These are phyloP conservation scores for Angomonas deanei DNA, from an alignment of 208 protist genomes.

Conservation along the genomic window DNA sequence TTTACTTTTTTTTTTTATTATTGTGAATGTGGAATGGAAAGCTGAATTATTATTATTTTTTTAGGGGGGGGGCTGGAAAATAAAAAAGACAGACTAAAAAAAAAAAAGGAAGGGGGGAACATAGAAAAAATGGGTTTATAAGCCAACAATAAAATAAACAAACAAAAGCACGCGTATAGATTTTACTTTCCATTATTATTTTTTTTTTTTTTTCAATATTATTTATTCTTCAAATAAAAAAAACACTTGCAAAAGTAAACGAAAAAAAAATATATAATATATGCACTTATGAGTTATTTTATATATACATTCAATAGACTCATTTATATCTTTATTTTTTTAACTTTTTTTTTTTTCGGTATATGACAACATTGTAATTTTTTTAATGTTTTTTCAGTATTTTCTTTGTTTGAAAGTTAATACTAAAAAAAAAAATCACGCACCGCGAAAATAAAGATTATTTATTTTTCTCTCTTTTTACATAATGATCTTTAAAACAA, in stretches of 20 bases:
- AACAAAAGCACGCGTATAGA: not conserved
- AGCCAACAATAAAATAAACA: slow-evolving; percentile 6
- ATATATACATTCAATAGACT: slow-evolving; percentile 1
- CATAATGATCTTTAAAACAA: too few species aligned
- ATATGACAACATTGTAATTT: not conserved
- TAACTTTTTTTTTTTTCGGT: not conserved
- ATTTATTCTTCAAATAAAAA: too few species aligned
- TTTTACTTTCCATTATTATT: not conserved
- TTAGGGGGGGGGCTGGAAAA: too few species aligned
- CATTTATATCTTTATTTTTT: not conserved
- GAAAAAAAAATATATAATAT: slow-evolving; percentile 5
- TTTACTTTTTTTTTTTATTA: too few species aligned
- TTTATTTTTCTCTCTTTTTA: too few species aligned
- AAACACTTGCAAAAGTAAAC: slow-evolving; percentile 6
- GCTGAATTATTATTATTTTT: too few species aligned
- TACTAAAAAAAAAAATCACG: not conserved
- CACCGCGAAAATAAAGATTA: too few species aligned
- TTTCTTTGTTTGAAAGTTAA: not conserved
- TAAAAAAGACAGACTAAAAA: too few species aligned
- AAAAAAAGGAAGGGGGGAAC: too few species aligned
- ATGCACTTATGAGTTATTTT: not conserved
- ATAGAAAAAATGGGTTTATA: not conserved
- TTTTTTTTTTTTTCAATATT: not conserved
- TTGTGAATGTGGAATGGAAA: too few species aligned
- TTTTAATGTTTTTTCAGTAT: not conserved